These are phyloP conservation scores for Trichoderma atroviride DNA, from an alignment of 2,329 filamentous ascomycete genomes.

Conservation along the genomic window DNA sequence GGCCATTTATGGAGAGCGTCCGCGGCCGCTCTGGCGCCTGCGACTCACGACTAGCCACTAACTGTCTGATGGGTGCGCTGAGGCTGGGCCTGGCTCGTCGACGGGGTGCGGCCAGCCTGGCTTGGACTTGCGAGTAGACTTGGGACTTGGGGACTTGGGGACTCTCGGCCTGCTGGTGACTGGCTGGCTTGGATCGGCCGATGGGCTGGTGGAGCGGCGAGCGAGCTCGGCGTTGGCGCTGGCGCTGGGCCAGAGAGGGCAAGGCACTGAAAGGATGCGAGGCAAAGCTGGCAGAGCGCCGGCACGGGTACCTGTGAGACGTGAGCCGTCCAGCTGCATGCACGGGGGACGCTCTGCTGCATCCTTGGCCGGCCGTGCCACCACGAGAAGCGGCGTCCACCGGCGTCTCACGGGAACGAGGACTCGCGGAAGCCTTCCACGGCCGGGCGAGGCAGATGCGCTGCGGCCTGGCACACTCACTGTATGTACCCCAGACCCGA, in stretches of 20 bases:
- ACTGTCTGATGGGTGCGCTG: constrained; percentile 16
- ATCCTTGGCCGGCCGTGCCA: constrained; percentile 10
- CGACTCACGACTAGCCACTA: constrained; percentile 12
- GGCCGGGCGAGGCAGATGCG: constrained; percentile 2
- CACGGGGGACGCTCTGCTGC: not conserved
- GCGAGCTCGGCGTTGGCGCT: constrained; percentile 25
- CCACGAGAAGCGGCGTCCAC: constrained; percentile 6
- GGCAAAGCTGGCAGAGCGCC: not conserved
- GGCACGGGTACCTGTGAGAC: constrained; percentile 22
- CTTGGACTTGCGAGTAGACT: not conserved
- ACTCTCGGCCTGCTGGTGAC: constrained; percentile 7
- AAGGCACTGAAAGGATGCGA: not conserved
- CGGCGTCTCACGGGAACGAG: constrained; percentile 1
- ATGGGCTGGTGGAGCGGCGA: constrained; percentile 22
- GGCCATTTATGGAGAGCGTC: constrained; percentile 8
- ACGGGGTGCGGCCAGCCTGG: not conserved
- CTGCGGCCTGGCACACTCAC: not conserved
- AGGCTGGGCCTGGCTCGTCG: constrained; percentile 13
- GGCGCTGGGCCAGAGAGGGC: constrained; percentile 18
- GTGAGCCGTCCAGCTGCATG: constrained; percentile 15
- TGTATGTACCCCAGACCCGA: not conserved
- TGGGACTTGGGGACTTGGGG: not conserved
- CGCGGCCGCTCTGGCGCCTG: constrained; percentile 1
- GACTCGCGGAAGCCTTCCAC: not conserved
- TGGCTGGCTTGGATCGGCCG: constrained; percentile 21